These are phyloP conservation scores for Zymoseptoria ardabiliae DNA, from an alignment of 2,329 filamentous ascomycete genomes.

Conservation along the genomic window DNA sequence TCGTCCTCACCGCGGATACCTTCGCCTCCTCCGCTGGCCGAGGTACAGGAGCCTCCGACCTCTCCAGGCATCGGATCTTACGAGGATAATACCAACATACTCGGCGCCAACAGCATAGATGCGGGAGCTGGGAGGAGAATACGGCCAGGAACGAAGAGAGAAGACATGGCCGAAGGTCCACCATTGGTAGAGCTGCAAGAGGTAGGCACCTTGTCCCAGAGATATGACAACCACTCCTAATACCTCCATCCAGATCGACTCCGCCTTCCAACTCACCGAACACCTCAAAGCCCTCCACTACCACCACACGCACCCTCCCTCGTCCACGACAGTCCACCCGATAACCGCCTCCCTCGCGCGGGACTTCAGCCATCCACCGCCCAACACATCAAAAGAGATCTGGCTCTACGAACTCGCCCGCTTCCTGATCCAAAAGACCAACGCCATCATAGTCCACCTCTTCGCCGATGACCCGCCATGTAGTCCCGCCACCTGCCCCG, in stretches of 20 bases:
- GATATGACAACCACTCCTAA: constrained; percentile 10
- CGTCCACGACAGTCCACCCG: constrained; percentile 66
- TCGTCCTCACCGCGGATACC: constrained; percentile 86
- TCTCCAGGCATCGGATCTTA: constrained; percentile 61
- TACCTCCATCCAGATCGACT: constrained; percentile 64
- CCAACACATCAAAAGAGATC: constrained; percentile 73
- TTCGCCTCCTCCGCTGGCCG: constrained; percentile 87
- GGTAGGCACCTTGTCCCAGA: constrained; percentile 41
- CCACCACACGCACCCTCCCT: constrained; percentile 64
- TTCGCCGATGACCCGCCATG: constrained; percentile 87
- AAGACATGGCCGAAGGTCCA: constrained; percentile 86
- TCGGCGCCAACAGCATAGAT: constrained; percentile 55
- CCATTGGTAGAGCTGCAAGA: constrained; percentile 79
- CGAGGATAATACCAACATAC: constrained; percentile 51
- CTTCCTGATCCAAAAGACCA: constrained; percentile 90
- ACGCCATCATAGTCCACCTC: constrained; percentile 84
- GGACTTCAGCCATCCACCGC: constrained; percentile 70
- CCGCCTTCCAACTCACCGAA: constrained; percentile 93
- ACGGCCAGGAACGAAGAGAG: constrained; percentile 83
- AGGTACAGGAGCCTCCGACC: constrained; percentile 80
- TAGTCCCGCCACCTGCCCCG: constrained; percentile 80
- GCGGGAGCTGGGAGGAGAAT: constrained; percentile 75
- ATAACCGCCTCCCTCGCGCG: constrained; percentile 69
- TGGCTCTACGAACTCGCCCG: constrained; percentile 98
- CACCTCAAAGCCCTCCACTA: constrained; percentile 90